Base-by-base conservation (phyloP, 2,329 filamentous ascomycete species). In the Gaeumannomyces sp. region DNA sequence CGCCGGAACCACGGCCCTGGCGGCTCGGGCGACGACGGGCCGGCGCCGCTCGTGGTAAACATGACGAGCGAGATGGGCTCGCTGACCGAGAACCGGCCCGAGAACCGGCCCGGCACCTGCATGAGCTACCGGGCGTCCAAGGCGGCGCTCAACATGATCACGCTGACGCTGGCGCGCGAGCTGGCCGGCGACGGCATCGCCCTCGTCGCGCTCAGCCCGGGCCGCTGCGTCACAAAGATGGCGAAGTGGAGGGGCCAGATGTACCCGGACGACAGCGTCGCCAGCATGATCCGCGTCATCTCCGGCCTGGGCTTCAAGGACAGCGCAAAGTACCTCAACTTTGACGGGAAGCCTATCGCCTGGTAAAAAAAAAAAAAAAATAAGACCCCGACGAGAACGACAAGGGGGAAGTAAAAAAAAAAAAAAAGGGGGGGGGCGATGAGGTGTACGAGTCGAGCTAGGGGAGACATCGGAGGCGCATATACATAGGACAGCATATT, bases 91-190 rank as follows among this genome's bases (percentile, higher is more conserved):
- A 64, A 64, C 62, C 56, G 62, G 56, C 62, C 62, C 11, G 62
- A 38, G 29, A 63, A 64, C 58, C 57, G 58, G 11, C 57, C 63
- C 10, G 63, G 63, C 4, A 64, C 57, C 22, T 60, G 59, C 59
- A 38, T 64, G 25, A 50, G 33, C 27, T 64, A 64, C 59, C 63
- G 63, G 3, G 38, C 58, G 10, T 74, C 74, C 27, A 78, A 78
- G 61, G 76, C 76, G 8, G 75, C 73, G 1, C 71, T 78, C 19
- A 77, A 77, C 68, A 78, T 78, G 75, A 74, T 77, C 59, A 78
- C 76, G 11, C 35, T 64, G 33, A 61, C 57, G 38, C 63, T 64
- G 57, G 63, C 63, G 33, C 57, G 63, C 25, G 63, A 64, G 63
- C 63, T 64, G 31, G 63, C 57, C 57, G 57, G 56, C n/a, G 25